Evolutionary conservation across 805 yeast genomes (phyloP).

Genomic region (Scheffersomyces amazonensis): DNA sequence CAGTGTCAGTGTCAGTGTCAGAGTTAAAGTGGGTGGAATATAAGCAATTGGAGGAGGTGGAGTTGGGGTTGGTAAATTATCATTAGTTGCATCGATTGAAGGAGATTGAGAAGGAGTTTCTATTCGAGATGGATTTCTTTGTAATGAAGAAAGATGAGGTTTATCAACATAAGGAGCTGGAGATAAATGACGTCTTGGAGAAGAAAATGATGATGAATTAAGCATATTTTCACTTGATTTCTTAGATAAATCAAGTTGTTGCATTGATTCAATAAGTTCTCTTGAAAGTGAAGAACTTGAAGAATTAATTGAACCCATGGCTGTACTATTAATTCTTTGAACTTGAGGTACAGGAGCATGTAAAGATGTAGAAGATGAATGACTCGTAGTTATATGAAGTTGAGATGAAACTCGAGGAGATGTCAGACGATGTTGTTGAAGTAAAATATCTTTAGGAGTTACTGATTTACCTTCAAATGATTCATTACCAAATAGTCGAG

Average conservation of each 20-base stretch:
- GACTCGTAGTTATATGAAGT: background rate
- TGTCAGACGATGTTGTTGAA: background rate
- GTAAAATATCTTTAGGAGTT: conserved; percentile 45
- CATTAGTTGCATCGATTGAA: conserved; percentile 3
- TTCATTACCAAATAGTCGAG: conserved; percentile 7
- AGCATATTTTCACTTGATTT: conserved; percentile 15
- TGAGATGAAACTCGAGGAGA: background rate
- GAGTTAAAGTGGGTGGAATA: background rate
- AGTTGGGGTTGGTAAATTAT: conserved; percentile 22
- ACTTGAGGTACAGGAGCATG: conserved; percentile 4
- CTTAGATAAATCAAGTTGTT: conserved; percentile 25
- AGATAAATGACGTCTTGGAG: conserved; percentile 59
- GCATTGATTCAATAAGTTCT: conserved; percentile 22
- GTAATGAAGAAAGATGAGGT: conserved; percentile 61
- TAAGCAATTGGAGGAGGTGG: conserved; percentile 14
- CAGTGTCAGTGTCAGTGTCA: conserved; percentile 3
- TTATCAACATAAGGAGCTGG: conserved; percentile 45
- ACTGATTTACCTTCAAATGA: conserved; percentile 19
- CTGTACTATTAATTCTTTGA: background rate
- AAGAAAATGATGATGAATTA: conserved; percentile 30
- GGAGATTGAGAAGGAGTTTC: background rate
- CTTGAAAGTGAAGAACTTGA: conserved; percentile 15
- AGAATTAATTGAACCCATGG: conserved; percentile 10
- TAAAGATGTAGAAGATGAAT: background rate
- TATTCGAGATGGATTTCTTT: conserved; percentile 40